Evolutionary conservation across 1,284 basidiomycete species (phyloP), one percentile per base, ranked within the genome.

Genomic region (Cyathus olla): DNA sequence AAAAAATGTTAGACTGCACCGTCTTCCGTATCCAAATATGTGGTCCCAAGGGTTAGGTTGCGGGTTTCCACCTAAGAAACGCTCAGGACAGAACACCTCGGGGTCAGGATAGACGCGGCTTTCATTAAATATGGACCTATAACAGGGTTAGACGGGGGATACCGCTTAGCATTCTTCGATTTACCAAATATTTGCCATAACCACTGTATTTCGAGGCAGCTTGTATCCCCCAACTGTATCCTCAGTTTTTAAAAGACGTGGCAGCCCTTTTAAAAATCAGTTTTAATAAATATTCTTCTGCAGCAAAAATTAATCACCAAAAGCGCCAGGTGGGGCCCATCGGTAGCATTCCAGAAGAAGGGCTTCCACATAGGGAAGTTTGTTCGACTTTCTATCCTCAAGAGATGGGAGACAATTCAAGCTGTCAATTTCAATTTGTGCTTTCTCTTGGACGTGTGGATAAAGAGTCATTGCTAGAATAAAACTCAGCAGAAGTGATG

Each of bases 381-480:
- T 35, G 31, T 13, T 19, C 47, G 22, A 46, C 6, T 51, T 27
- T 27, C 35, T 55, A 42, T 58, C 57, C 4, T 58, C 57, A 9
- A 58, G 47, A 26, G 49, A 53, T 27, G 57, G 57, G 17, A 53
- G 46, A 19, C 48, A 22, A 4, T 24, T 28, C 8, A 29, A 10
- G 6, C 53, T 13, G 19, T 59, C 57, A 3, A 59, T 24, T 21
- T 57, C 48, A 13, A 2, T 19, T 31, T 57, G 56, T 29, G 56
- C 56, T 19, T 35, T 6, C 15, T 19, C 17, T 54, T 59, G 57
- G n/a, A 22, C 49, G 19, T 53, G 3, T n/a, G 57, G 57, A 27
- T 53, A 53, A n/a, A 37, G 49, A 11, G 53, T 11, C 50, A 59
- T 53, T 4, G 31, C 28, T 9, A 59, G 21, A 2, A 59, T 26